These are phyloP conservation scores for Penicillium soppii DNA, from an alignment of 495 filamentous ascomycete species.

Conservation along the genomic window DNA sequence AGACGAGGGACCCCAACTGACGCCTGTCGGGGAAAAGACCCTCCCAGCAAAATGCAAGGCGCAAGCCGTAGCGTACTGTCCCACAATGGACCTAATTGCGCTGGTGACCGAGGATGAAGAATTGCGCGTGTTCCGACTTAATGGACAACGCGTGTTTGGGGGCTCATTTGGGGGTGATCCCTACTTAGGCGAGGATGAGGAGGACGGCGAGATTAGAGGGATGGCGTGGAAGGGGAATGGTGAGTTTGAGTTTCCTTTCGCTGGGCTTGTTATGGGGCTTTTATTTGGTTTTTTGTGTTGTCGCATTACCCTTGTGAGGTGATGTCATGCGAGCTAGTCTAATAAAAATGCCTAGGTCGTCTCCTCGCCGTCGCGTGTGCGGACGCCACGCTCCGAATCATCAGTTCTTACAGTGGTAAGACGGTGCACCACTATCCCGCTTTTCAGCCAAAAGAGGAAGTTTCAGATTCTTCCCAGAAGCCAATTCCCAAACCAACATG, in stretches of 20 bases:
- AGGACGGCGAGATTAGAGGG: constrained; percentile 50
- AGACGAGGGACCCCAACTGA: constrained; percentile 36
- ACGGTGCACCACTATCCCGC: constrained; percentile 65
- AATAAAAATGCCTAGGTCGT: constrained; percentile 48
- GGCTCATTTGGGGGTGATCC: constrained; percentile 47
- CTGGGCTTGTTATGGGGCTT: neutral
- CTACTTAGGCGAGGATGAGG: constrained; percentile 49
- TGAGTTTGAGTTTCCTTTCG: constrained; percentile 29
- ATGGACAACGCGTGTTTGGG: constrained; percentile 68
- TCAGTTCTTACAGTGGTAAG: constrained; percentile 75
- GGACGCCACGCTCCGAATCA: constrained; percentile 66
- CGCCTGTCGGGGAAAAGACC: constrained; percentile 55
- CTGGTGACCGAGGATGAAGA: constrained; percentile 65
- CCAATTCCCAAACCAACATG: constrained; percentile 50
- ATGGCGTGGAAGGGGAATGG: constrained; percentile 81
- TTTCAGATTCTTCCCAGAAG: constrained; percentile 31
- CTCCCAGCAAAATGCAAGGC: constrained; percentile 55
- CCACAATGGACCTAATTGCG: constrained; percentile 76
- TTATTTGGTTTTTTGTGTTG: neutral
- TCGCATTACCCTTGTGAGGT: neutral
- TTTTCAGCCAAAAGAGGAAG: constrained; percentile 26
- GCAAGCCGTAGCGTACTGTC: constrained; percentile 68
- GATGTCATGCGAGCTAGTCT: neutral
- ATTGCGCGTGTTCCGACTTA: constrained; percentile 64
- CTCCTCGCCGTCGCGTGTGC: constrained; percentile 76